These are phyloP conservation scores for Jimgerdemannia lactiflua DNA, from an alignment of 192 early-diverging fungal species.

Conservation along the genomic window DNA sequence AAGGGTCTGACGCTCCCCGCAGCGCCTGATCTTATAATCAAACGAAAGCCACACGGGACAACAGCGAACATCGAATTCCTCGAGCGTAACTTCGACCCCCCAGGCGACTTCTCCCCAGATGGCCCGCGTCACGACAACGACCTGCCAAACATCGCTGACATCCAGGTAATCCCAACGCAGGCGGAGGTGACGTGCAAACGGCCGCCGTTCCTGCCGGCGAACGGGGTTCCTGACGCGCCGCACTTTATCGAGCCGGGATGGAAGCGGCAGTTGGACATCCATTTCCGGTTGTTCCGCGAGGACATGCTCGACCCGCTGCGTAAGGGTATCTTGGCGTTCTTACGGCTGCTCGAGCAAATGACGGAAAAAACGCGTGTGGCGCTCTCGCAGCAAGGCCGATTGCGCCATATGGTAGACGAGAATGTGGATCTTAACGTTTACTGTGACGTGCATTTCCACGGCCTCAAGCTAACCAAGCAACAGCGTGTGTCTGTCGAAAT, in stretches of 20 bases:
- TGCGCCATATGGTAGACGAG: not conserved
- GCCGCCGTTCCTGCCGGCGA: conserved; percentile 36
- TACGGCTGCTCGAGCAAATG: conserved; percentile 10
- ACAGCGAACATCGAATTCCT: not conserved
- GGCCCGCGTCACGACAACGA: conserved; percentile 43
- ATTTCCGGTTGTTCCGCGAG: conserved; percentile 48
- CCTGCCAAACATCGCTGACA: conserved; percentile 21
- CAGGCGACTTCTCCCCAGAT: not conserved
- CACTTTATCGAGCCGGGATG: conserved; percentile 32
- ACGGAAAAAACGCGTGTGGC: not conserved
- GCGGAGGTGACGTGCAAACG: conserved; percentile 28
- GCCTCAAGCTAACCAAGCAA: conserved; percentile 21
- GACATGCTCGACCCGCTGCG: conserved; percentile 35
- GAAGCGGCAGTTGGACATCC: conserved; percentile 35
- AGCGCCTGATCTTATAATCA: too few species aligned
- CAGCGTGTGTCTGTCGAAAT: conserved; percentile 21
- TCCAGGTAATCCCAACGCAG: conserved; percentile 40
- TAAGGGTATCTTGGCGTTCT: conserved; percentile 28
- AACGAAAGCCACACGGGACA: not conserved
- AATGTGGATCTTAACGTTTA: conserved; percentile 36
- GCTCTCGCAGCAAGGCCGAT: not conserved
- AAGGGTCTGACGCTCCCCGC: not conserved
- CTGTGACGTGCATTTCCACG: conserved; percentile 25
- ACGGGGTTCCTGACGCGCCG: conserved; percentile 16
- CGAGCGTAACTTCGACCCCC: not conserved